Evolutionary conservation across 2,329 filamentous ascomycete genomes (phyloP).

Genomic region (Cyphellophora europaea): DNA sequence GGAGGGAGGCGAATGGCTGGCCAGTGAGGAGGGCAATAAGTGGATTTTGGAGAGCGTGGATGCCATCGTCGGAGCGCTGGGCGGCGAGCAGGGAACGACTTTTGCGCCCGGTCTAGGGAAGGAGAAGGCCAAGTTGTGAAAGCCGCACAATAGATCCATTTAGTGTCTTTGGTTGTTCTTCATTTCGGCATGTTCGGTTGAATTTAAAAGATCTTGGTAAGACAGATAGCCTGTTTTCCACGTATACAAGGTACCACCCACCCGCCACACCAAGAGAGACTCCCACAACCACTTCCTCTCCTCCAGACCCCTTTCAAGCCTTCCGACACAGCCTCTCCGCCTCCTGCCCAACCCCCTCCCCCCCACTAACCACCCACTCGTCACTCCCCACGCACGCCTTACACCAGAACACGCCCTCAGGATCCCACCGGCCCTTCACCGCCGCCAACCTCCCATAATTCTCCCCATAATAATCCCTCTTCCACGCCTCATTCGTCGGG

Average conservation of each 20-base stretch:
- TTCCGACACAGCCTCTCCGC: neutral
- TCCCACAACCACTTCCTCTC: no score
- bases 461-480: constrained; percentile 30
- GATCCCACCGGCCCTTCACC: constrained; percentile 25
- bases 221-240: no score
- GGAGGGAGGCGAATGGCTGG: constrained; percentile 50
- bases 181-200: no score
- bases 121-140: constrained; percentile 24
- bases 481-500: constrained; percentile 29
- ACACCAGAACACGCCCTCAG: constrained; percentile 19
- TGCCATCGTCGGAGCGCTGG: constrained; percentile 44
- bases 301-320: no score
- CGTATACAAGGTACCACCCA: no score
- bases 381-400: constrained; percentile 22
- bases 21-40: constrained; percentile 53
- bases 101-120: constrained; percentile 44
- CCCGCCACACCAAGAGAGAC: no score
- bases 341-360: constrained; percentile 2
- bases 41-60: constrained; percentile 58
- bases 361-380: constrained; percentile 10
- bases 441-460: constrained; percentile 22
- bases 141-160: no score
- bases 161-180: no score
- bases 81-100: constrained; percentile 39
- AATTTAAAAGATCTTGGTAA: no score